Base-by-base conservation (phyloP, 345 rosid genomes). In the Pseudoturritis turrita region DNA sequence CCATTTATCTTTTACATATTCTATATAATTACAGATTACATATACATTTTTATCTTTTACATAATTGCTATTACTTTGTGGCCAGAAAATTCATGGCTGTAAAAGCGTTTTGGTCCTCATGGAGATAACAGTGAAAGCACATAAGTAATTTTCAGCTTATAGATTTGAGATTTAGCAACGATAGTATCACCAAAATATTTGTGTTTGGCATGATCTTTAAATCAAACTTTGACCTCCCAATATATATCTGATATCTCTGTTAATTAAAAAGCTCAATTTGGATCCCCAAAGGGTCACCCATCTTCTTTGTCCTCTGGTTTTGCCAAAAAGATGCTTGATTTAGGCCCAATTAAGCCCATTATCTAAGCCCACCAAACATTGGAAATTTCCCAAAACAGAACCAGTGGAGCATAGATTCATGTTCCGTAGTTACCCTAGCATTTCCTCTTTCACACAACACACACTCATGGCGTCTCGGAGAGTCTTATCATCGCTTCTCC, bases 391-490 rank as follows among this genome's bases (percentile, higher is more conserved):
- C 22, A 2, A 6, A 35, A 35, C 45, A 12, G 62, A 57, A 36
- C 29, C 29, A 57, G 4, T 23, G 22, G 1, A 43, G 21, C 52
- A n/a, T 40, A 41, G 21, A 41, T 5, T 18, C 43, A 28, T n/a
- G 13, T 21, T 23, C 18, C n/a, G 31, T 19, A 23, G 6, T 10
- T 50, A 50, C 73, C 79, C 88, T 82, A 82, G 56, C 66, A 44
- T 54, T 21, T 44, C 67, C 47, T 37, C 62, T 37, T 25, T 67
- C 54, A 29, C 57, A 10, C 88, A 69, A 79, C 84, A 80, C 73
- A n/a, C 22, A 50, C 17, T 79, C 22, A 92, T 92, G 98, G 95
- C 96, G 78, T 82, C 89, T 3, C 96, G 98, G 77, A 70, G 96
- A 67, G 71, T 88, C 63, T 43, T 91, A 25, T 80, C 88, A 22